These are phyloP conservation scores for Hymenoscyphus occultus DNA, from an alignment of 2,329 filamentous ascomycete species.

Conservation along the genomic window DNA sequence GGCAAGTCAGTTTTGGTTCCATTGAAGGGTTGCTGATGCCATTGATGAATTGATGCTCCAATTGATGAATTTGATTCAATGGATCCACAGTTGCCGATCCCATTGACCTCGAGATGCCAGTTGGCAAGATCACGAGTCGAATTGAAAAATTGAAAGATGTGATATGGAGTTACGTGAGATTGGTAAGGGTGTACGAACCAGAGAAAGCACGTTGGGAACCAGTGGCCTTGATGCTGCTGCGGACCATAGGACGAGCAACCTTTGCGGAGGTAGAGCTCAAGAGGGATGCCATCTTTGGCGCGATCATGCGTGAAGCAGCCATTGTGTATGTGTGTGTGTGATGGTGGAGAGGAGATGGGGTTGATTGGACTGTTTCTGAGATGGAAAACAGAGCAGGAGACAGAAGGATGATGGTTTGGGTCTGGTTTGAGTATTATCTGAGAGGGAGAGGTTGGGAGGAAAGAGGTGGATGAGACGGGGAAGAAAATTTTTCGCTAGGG, in stretches of 20 bases:
- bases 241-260: conserved; percentile 74
- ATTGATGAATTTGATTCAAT: not conserved
- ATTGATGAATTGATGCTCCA: conserved; percentile 3
- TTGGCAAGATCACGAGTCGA: not conserved
- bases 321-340: conserved; percentile 57
- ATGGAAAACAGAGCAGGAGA: conserved; percentile 17
- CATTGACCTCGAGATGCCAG: conserved; percentile 1
- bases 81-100: not conserved
- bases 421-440: conserved; percentile 18
- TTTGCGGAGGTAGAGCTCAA: conserved; percentile 60
- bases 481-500: conserved; percentile 24
- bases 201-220: conserved; percentile 71
- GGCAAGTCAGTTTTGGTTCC: conserved; percentile 36
- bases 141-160: not conserved
- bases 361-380: conserved; percentile 19
- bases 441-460: conserved; percentile 18
- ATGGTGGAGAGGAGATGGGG: conserved; percentile 19
- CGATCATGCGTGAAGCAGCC: conserved; percentile 74
- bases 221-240: conserved; percentile 56
- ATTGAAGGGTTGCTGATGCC: conserved; percentile 8
- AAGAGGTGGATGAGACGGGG: conserved; percentile 19
- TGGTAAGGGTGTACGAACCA: conserved; percentile 51
- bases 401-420: conserved; percentile 14
- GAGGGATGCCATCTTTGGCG: conserved; percentile 73
- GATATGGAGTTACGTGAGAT: not conserved